Evolutionary conservation across 2,329 filamentous ascomycete genomes (phyloP).

Genomic region (Xylaria sp.): DNA sequence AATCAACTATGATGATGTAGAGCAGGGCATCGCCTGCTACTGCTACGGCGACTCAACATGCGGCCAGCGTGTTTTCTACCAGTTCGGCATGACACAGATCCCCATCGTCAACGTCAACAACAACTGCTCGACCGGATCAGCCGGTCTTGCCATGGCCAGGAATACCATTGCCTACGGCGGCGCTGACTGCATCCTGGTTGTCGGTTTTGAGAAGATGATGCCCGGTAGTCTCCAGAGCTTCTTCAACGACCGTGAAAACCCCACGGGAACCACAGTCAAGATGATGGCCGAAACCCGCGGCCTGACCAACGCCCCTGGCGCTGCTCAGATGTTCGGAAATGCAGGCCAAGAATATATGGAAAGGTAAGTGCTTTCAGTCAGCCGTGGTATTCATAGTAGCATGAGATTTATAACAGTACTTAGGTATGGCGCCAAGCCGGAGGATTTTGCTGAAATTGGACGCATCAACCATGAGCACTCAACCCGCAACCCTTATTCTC

Average conservation of each 20-base stretch:
- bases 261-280: conserved; percentile 74
- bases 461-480: conserved; percentile 94
- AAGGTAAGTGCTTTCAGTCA: conserved; percentile 65
- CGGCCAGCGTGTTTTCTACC: conserved; percentile 97
- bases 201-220: conserved; percentile 99
- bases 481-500: conserved; percentile 94
- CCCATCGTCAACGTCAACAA: conserved; percentile 99
- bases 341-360: conserved; percentile 95
- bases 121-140: conserved; percentile 97
- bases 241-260: conserved; percentile 87
- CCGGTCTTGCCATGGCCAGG: conserved; percentile 85
- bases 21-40: conserved; percentile 96
- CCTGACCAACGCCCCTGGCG: conserved; percentile 82
- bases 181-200: conserved; percentile 88
- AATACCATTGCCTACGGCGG: conserved; percentile 82
- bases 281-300: conserved; percentile 90
- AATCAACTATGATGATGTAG: conserved; percentile 96
- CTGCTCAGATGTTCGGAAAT: conserved; percentile 96
- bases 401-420: conserved; percentile 36
- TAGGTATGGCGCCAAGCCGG: conserved; percentile 81
- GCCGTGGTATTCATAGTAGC: background rate
- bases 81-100: conserved; percentile 97
- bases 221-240: conserved; percentile 84
- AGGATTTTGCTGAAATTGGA: conserved; percentile 95
- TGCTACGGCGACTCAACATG: conserved; percentile 96